phyloP scores from a whole-genome alignment of 140 eudicot genomes.

The Ambrosia hybrid region DNA sequence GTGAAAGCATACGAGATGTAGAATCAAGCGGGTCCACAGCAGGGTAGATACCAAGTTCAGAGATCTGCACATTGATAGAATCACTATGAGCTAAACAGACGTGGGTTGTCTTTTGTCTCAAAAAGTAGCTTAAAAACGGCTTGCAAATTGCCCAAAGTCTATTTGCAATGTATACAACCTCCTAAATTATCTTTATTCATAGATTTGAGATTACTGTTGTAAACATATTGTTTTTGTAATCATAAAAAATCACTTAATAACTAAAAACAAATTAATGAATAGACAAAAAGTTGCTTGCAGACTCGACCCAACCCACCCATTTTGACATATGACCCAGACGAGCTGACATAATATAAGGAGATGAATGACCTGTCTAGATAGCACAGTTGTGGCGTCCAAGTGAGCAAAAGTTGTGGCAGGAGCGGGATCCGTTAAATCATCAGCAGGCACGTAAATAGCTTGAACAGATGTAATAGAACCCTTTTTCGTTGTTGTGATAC shows the following conservation, averaged over 20 bases:
- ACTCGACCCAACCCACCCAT: neutral
- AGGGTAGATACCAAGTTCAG: slow-evolving; percentile 46
- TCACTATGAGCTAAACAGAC: neutral
- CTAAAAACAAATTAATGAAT: no score
- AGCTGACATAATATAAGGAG: neutral
- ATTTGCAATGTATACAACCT: no score
- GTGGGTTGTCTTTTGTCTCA: neutral
- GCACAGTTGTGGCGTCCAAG: slow-evolving; percentile 48
- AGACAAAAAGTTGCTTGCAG: no score
- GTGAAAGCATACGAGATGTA: slow-evolving; percentile 63
- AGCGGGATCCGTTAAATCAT: slow-evolving; percentile 75
- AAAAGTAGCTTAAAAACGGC: neutral
- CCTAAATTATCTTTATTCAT: no score
- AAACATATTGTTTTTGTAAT: no score
- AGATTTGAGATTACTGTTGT: no score
- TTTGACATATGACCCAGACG: neutral
- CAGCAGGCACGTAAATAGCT: slow-evolving; percentile 76
- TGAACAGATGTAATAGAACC: slow-evolving; percentile 75
- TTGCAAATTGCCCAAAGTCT: neutral
- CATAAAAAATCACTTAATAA: no score
- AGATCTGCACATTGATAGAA: slow-evolving; percentile 14
- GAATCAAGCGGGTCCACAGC: slow-evolving; percentile 74
- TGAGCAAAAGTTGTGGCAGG: slow-evolving; percentile 77
- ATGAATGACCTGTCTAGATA: slow-evolving; percentile 50
- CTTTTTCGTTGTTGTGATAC: slow-evolving; percentile 68